Percentiles rank a stretch among this genome's conserved stretches.
Conservation (phyloP, 1,139 yeast species). For the Taphrina sp. region DNA sequence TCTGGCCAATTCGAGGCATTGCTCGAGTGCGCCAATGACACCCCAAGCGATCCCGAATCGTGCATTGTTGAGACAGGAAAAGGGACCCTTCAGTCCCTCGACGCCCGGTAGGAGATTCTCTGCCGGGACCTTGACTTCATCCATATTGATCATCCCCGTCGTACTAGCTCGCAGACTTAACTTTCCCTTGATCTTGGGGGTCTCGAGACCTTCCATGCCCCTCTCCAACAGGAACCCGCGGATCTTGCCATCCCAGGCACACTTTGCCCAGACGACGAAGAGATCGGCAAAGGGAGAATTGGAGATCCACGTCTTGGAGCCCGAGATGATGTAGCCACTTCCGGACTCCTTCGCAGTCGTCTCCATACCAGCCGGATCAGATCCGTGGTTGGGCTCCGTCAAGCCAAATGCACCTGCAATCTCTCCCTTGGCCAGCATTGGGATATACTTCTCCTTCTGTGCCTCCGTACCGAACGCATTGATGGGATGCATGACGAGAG, state of each 20-base stretch:
- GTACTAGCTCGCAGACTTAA: conserved; percentile 49
- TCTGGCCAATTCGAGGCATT: conserved; percentile 46
- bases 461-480: conserved; percentile 48
- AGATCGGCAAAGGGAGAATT: conserved; percentile 52
- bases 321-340: conserved; percentile 48
- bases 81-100: conserved; percentile 50
- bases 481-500: conserved; percentile 51
- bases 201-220: conserved; percentile 44
- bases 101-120: conserved; percentile 48
- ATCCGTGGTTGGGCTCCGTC: conserved; percentile 51
- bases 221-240: conserved; percentile 50
- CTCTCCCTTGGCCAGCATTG: conserved; percentile 49
- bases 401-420: conserved; percentile 50
- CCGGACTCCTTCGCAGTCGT: conserved; percentile 47
- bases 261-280: conserved; percentile 49
- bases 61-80: conserved; percentile 50
- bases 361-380: conserved; percentile 51
- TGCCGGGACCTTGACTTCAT: conserved; percentile 49
- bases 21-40: conserved; percentile 50
- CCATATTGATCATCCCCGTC: conserved; percentile 51
- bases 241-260: conserved; percentile 46
- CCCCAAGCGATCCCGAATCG: conserved; percentile 52
- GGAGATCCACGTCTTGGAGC: conserved; percentile 51
- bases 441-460: conserved; percentile 49
- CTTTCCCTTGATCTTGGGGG: conserved; percentile 49